These are phyloP conservation scores for Boletus insuetus DNA, from an alignment of 768 basidiomycete species.

Conservation along the genomic window DNA sequence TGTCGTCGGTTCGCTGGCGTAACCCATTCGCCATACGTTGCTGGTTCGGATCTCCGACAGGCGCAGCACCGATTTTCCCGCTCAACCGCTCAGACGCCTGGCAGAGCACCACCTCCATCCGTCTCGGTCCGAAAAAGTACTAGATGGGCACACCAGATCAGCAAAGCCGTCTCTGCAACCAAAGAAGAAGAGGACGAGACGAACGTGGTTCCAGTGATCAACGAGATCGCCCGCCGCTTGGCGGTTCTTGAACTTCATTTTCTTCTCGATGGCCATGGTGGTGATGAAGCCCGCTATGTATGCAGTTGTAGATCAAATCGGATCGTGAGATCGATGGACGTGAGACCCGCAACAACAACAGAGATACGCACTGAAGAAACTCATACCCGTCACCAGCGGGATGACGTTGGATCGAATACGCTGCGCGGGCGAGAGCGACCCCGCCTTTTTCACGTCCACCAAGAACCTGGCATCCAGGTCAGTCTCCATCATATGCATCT, in stretches of 20 bases:
- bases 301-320: background rate
- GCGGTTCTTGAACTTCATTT: conserved; percentile 37
- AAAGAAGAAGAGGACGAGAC: background rate
- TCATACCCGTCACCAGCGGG: conserved; percentile 31
- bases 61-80: conserved; percentile 22
- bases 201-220: conserved; percentile 51
- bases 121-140: conserved; percentile 49
- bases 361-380: conserved; percentile 18
- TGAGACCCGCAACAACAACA: background rate
- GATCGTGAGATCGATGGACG: too few relatives aligned
- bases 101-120: conserved; percentile 41
- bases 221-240: conserved; percentile 40
- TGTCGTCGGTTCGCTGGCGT: conserved; percentile 6
- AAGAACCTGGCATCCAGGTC: conserved; percentile 29
- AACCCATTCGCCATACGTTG: conserved; percentile 15
- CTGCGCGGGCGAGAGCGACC: conserved; percentile 35
- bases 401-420: conserved; percentile 31
- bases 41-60: conserved; percentile 19
- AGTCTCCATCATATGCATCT: too few relatives aligned
- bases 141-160: conserved; percentile 11
- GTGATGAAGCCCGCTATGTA: conserved; percentile 17
- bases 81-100: conserved; percentile 32
- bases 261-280: conserved; percentile 16
- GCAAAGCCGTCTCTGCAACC: background rate
- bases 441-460: conserved; percentile 34